Evolutionary conservation across 2,329 filamentous ascomycete genomes (phyloP), one percentile per base, ranked within the genome.

Genomic region (Scedosporium boydii): DNA sequence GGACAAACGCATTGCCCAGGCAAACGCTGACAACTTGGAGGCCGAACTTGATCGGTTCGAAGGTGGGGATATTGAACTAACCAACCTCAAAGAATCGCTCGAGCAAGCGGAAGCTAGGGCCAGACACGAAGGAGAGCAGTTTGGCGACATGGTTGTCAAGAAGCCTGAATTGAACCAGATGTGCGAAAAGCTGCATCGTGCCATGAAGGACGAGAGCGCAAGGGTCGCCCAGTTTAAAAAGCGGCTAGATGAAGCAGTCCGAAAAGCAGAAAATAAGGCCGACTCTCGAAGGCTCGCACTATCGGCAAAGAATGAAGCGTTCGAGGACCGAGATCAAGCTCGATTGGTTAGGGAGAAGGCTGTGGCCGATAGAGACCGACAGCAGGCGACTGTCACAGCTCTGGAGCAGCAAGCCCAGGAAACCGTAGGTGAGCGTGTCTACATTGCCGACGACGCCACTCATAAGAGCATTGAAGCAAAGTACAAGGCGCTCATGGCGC

Each of bases 11-110:
- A 74, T 77, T 60, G 82, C 86, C 6, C 82, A 88, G 60, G 85
- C 87, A 60, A 76, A 79, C 6, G 79, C 89, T 6, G 76, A 80
- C 61, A 66, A 73, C 64, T 68, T 82, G 57, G 69, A 83, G 38
- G 82, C 85, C 61, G 83, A 85, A 55, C 79, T 96, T 46, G 86
- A 91, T 65, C 80, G 77, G 27, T 83, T 84, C 57, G 82, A 89
- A 64, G 87, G 88, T 3, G 84, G 86, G 62, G 90, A 91, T 69
- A 87, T 84, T 58, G 80, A 81, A 60, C 76, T 93, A 1, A 81
- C 86, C 56, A 76, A 76, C 12, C 76, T 91, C 1, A 82, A 82
- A 62, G 73, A 77, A 16, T 77, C 84, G 58, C 79, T 96, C 1
- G 74, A 78, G 62, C 83, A 86, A 6, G 71, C 72, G 2, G 72